Evolutionary conservation across 805 yeast genomes (phyloP).

Genomic region (Candida sithepensis): DNA sequence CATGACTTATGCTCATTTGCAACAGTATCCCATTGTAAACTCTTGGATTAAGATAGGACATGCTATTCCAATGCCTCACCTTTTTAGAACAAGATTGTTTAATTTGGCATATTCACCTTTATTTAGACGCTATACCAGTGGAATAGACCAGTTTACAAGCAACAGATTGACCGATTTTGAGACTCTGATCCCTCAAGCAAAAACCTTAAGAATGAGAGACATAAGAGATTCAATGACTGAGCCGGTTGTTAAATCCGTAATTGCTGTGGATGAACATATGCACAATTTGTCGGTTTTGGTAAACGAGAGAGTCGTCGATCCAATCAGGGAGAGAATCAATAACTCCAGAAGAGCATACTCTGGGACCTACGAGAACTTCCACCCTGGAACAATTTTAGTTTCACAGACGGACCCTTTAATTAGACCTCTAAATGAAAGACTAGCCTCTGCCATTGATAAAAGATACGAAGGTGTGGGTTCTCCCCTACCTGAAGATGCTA

Average conservation of each 20-base stretch:
- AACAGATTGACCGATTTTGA: slow-evolving; percentile 56
- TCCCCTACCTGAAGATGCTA: slow-evolving; percentile 43
- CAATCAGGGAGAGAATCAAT: slow-evolving; percentile 45
- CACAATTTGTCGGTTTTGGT: slow-evolving; percentile 28
- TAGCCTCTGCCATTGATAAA: slow-evolving; percentile 40
- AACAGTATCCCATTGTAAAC: slow-evolving; percentile 44
- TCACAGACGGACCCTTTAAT: slow-evolving; percentile 61
- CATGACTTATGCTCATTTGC: slow-evolving; percentile 39
- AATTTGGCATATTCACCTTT: slow-evolving; percentile 23
- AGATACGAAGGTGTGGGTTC: slow-evolving; percentile 14
- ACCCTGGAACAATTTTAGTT: slow-evolving; percentile 61
- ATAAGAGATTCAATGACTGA: slow-evolving; percentile 44
- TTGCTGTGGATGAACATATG: slow-evolving; percentile 32
- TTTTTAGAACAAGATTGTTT: slow-evolving; percentile 22
- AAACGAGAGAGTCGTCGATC: slow-evolving; percentile 36
- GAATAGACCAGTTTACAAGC: slow-evolving; percentile 52
- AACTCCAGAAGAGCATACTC: slow-evolving; percentile 48
- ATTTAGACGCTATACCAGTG: slow-evolving; percentile 18
- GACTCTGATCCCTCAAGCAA: slow-evolving; percentile 51
- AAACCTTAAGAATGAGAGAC: slow-evolving; percentile 48
- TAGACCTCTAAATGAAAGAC: slow-evolving; percentile 54
- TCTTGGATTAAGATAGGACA: slow-evolving; percentile 30
- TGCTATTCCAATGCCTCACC: slow-evolving; percentile 24
- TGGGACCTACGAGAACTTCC: slow-evolving; percentile 34
- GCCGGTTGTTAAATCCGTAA: slow-evolving; percentile 48